phyloP scores from a whole-genome alignment of 2,329 filamentous ascomycete genomes.

The Trichophyton verrucosum region DNA sequence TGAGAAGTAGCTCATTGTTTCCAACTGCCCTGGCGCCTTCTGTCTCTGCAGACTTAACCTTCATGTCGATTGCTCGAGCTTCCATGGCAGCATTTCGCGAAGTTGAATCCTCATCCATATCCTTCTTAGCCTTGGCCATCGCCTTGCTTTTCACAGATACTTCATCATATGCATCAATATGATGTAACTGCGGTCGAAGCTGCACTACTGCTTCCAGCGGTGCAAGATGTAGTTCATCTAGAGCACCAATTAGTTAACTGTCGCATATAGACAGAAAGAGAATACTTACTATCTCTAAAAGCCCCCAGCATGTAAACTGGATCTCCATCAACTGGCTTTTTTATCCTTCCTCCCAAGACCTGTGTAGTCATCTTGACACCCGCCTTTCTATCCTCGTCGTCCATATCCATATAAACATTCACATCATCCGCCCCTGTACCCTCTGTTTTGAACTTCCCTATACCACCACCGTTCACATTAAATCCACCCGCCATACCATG shows the following conservation, averaged over 20 bases:
- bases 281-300: conserved; percentile 61
- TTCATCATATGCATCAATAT: conserved; percentile 74
- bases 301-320: conserved; percentile 77
- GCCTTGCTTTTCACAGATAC: conserved; percentile 33
- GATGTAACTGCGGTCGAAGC: conserved; percentile 81
- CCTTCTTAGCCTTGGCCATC: conserved; percentile 24
- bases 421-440: not conserved
- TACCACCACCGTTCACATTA: conserved; percentile 31
- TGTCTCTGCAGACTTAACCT: conserved; percentile 63
- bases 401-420: conserved; percentile 10
- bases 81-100: conserved; percentile 36
- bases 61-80: conserved; percentile 72
- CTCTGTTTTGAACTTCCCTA: conserved; percentile 13
- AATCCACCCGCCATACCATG: conserved; percentile 64
- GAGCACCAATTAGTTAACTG: conserved; percentile 23
- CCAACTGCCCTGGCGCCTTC: conserved; percentile 51
- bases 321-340: conserved; percentile 56
- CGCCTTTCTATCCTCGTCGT: conserved; percentile 21
- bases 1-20: conserved; percentile 67
- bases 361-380: conserved; percentile 57
- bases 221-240: conserved; percentile 71
- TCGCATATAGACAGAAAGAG: conserved; percentile 9
- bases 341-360: conserved; percentile 72
- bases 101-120: conserved; percentile 31
- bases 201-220: conserved; percentile 73